Evolutionary conservation across 805 yeast genomes (phyloP).

Genomic region (Brettanomyces bruxellensis): DNA sequence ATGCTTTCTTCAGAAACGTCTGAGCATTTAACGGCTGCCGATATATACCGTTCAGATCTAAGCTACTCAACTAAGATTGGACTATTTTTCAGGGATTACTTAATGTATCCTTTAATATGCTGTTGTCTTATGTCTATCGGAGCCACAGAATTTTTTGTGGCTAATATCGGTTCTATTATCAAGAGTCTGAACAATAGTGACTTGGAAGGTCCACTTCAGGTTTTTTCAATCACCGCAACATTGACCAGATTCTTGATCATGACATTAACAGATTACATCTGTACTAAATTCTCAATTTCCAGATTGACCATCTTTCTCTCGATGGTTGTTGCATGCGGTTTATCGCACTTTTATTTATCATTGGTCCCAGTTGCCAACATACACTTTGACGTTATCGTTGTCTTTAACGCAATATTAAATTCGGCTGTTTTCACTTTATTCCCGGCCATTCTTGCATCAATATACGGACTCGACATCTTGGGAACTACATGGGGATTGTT

Average conservation of each 20-base stretch:
- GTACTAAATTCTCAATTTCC: slow-evolving; percentile 19
- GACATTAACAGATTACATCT: slow-evolving; percentile 52
- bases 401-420: slow-evolving; percentile 28
- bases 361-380: slow-evolving; percentile 13
- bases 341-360: slow-evolving; percentile 23
- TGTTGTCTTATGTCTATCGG: slow-evolving; percentile 68
- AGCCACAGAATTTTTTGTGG: slow-evolving; percentile 78
- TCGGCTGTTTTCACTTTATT: slow-evolving; percentile 81
- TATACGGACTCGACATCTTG: slow-evolving; percentile 82
- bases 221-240: slow-evolving; percentile 57
- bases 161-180: slow-evolving; percentile 57
- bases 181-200: slow-evolving; percentile 10
- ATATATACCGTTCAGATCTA: background rate
- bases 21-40: slow-evolving; percentile 2
- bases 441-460: slow-evolving; percentile 74
- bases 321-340: slow-evolving; percentile 19
- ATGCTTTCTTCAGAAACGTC: slow-evolving; percentile 15
- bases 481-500: slow-evolving; percentile 93
- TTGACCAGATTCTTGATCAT: slow-evolving; percentile 60
- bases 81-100: slow-evolving; percentile 37
- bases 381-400: slow-evolving; percentile 16
- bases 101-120: slow-evolving; percentile 55
- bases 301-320: slow-evolving; percentile 20
- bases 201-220: slow-evolving; percentile 16
- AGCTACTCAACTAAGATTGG: slow-evolving; percentile 10